Evolutionary conservation across 148 eudicot species (phyloP).

Genomic region (Bassia scoparia): DNA sequence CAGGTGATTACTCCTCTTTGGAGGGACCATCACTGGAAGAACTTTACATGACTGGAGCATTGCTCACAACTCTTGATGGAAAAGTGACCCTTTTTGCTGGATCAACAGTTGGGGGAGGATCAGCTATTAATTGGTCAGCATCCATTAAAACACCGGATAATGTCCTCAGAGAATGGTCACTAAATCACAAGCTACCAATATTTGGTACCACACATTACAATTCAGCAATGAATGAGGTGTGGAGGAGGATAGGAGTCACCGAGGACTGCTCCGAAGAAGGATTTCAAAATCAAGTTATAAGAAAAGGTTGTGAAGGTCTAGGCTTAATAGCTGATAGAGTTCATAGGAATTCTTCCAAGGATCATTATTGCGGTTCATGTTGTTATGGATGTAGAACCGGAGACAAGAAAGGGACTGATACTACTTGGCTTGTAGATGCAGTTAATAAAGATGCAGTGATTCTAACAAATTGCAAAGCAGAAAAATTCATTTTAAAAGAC

Average conservation of each 20-base stretch:
- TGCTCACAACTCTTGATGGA: constrained; percentile 50
- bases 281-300: constrained; percentile 60
- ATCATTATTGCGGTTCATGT: constrained; percentile 85
- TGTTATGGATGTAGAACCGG: constrained; percentile 70
- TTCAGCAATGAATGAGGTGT: constrained; percentile 70
- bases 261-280: constrained; percentile 53
- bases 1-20: constrained; percentile 60
- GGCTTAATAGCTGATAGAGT: constrained; percentile 59
- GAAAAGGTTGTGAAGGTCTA: constrained; percentile 71
- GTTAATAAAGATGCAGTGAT: constrained; percentile 57
- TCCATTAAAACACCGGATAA: constrained; percentile 62
- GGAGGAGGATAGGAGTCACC: constrained; percentile 64
- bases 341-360: constrained; percentile 52
- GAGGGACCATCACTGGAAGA: constrained; percentile 69
- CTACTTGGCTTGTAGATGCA: constrained; percentile 83
- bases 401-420: constrained; percentile 75
- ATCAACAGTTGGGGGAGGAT: constrained; percentile 85
- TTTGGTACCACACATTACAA: constrained; percentile 51
- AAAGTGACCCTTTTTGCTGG: constrained; percentile 63
- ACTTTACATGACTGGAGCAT: constrained; percentile 55
- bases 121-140: constrained; percentile 88
- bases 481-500: constrained; percentile 37
- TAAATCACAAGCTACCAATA: constrained; percentile 38
- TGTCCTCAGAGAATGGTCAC: constrained; percentile 63
- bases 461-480: constrained; percentile 64